A percentile compares a stretch with the other conserved stretches of the same genome.
These are phyloP conservation scores for Apostasia shenzhenica DNA, from an alignment of 106 monocot species.

Conservation along the genomic window DNA sequence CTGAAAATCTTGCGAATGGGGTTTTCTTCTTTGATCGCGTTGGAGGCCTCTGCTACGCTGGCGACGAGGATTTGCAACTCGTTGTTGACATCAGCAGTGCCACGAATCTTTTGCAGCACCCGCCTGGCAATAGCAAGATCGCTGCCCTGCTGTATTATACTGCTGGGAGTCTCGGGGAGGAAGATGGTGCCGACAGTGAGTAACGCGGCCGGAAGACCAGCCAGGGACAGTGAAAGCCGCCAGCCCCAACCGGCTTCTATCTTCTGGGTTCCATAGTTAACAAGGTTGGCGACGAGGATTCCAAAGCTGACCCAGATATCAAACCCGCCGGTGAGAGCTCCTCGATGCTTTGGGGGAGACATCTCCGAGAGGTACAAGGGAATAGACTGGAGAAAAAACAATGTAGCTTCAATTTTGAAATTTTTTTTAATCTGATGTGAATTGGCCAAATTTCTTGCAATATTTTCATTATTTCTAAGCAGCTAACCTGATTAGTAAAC, in stretches of 20 bases:
- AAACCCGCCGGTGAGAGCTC: slow-evolving; percentile 29
- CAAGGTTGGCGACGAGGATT: slow-evolving; percentile 21
- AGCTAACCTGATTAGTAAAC: slow-evolving; percentile 7
- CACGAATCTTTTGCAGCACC: slow-evolving; percentile 40
- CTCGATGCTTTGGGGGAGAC: slow-evolving; percentile 26
- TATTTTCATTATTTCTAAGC: neutral
- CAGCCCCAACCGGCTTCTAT: slow-evolving; percentile 25
- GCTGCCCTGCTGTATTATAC: slow-evolving; percentile 32
- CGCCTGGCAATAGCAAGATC: slow-evolving; percentile 12
- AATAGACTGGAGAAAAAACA: slow-evolving; percentile 21
- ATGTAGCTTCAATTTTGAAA: neutral
- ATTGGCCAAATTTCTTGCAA: no score
- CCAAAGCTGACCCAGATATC: slow-evolving; percentile 24
- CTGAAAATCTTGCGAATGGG: slow-evolving; percentile 6
- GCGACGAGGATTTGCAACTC: slow-evolving; percentile 30
- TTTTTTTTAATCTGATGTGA: no score
- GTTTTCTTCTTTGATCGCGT: neutral
- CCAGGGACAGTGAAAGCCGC: slow-evolving; percentile 28
- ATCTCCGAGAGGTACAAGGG: slow-evolving; percentile 40
- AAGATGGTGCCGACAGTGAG: slow-evolving; percentile 22
- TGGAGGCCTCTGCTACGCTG: slow-evolving; percentile 2
- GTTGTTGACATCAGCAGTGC: slow-evolving; percentile 23
- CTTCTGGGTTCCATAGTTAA: slow-evolving; percentile 40
- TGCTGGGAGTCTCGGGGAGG: slow-evolving; percentile 38
- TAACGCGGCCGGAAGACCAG: slow-evolving; percentile 21